A percentile compares a stretch with the other conserved stretches of the same genome.
These are phyloP conservation scores for Thraustochytrium sp. DNA, from an alignment of 352 stramenopile species.

Conservation along the genomic window DNA sequence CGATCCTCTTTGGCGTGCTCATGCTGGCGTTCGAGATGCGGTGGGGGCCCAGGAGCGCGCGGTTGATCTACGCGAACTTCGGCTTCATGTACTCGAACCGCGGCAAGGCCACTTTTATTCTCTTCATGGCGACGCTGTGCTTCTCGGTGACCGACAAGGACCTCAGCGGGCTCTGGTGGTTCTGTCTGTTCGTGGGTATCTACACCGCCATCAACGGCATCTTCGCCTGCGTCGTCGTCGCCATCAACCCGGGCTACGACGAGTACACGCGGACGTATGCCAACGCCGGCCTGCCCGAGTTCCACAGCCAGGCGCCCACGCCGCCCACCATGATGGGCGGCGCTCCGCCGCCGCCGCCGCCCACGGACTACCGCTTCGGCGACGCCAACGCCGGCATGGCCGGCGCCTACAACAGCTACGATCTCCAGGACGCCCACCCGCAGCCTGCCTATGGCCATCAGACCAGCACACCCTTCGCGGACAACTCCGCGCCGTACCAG, in stretches of 20 bases:
- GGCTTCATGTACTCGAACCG: conserved; percentile 43
- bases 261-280: neutral
- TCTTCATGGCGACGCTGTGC: conserved; percentile 27
- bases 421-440: neutral
- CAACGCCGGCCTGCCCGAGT: neutral
- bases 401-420: conserved; percentile 19
- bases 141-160: conserved; percentile 18
- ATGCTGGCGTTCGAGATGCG: conserved; percentile 25
- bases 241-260: conserved; percentile 19
- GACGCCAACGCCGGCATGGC: neutral
- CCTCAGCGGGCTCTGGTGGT: conserved; percentile 22
- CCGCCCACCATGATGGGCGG: neutral
- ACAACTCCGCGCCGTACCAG: neutral
- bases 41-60: neutral
- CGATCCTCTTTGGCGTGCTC: conserved; percentile 31
- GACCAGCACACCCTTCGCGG: neutral
- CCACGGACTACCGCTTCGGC: conserved; percentile 7
- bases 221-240: neutral
- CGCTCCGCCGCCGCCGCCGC: too few relatives aligned
- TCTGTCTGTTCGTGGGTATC: conserved; percentile 1
- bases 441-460: neutral
- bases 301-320: neutral
- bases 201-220: conserved; percentile 10
- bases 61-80: neutral
- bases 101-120: conserved; percentile 27